These are phyloP conservation scores for Petunia secreta DNA, from an alignment of 257 asterid genomes.

Conservation along the genomic window DNA sequence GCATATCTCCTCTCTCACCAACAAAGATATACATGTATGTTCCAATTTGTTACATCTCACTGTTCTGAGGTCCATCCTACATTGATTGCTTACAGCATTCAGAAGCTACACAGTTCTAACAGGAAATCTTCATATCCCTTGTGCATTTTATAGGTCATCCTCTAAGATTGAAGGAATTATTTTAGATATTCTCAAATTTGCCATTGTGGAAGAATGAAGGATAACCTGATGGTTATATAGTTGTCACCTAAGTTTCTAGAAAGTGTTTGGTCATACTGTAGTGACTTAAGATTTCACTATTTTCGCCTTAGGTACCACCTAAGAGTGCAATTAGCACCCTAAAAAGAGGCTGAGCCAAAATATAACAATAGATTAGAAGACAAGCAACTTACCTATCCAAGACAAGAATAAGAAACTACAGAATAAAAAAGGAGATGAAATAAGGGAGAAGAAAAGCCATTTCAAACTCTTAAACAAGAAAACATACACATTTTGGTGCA, in stretches of 20 bases:
- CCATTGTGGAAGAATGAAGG: slow-evolving; percentile 15
- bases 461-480: slow-evolving; percentile 2
- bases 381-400: slow-evolving; percentile 14
- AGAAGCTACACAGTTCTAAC: not conserved
- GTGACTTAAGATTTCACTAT: not conserved
- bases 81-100: not conserved
- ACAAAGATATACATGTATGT: not conserved
- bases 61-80: not conserved
- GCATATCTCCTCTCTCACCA: no score
- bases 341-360: not conserved
- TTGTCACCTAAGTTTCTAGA: slow-evolving; percentile 1
- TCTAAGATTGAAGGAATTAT: not conserved
- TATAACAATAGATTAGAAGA: not conserved
- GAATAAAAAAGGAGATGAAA: not conserved
- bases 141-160: not conserved
- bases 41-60: slow-evolving; percentile 17
- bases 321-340: not conserved
- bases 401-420: not conserved
- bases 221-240: not conserved
- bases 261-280: not conserved
- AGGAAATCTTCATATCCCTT: not conserved
- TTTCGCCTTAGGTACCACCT: not conserved
- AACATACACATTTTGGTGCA: not conserved
- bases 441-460: not conserved
- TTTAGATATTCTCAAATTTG: not conserved